Percentiles rank a stretch among this genome's conserved stretches.
These are phyloP conservation scores for Leccinum subrobustum DNA, from an alignment of 1,284 basidiomycete genomes.

Conservation along the genomic window DNA sequence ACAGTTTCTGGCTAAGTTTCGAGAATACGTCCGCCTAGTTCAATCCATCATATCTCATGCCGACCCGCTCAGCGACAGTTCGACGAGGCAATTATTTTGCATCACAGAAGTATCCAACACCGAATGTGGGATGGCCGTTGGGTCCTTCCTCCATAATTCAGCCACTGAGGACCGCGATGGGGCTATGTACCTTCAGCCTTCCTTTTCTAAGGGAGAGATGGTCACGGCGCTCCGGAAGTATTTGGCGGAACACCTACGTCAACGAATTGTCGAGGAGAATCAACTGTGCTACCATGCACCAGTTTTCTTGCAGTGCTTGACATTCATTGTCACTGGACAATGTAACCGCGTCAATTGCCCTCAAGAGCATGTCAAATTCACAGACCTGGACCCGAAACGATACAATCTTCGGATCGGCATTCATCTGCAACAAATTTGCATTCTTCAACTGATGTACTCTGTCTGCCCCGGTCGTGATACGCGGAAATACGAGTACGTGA, in stretches of 20 bases:
- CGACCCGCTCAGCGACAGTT: slow-evolving; percentile 27
- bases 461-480: slow-evolving; percentile 10
- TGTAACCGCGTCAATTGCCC: slow-evolving; percentile 41
- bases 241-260: slow-evolving; percentile 31
- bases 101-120: slow-evolving; percentile 32
- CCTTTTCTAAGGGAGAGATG: slow-evolving; percentile 11
- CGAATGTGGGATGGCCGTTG: slow-evolving; percentile 27
- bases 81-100: slow-evolving; percentile 40
- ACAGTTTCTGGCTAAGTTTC: slow-evolving; percentile 35
- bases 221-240: slow-evolving; percentile 15
- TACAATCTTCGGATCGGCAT: slow-evolving; percentile 43
- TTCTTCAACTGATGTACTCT: slow-evolving; percentile 37
- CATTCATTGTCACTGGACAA: slow-evolving; percentile 30
- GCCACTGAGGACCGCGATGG: slow-evolving; percentile 7
- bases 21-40: slow-evolving; percentile 38
- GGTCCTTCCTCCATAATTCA: slow-evolving; percentile 27
- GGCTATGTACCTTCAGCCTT: not conserved
- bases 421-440: slow-evolving; percentile 48
- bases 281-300: slow-evolving; percentile 29
- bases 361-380: slow-evolving; percentile 35
- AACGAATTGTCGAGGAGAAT: slow-evolving; percentile 39
- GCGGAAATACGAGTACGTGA: slow-evolving; percentile 22
- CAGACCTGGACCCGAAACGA: slow-evolving; percentile 27
- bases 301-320: slow-evolving; percentile 44
- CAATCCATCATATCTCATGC: slow-evolving; percentile 25